Base-by-base conservation (phyloP, 2,329 filamentous ascomycete genomes). In the Fusarium domesticum region DNA sequence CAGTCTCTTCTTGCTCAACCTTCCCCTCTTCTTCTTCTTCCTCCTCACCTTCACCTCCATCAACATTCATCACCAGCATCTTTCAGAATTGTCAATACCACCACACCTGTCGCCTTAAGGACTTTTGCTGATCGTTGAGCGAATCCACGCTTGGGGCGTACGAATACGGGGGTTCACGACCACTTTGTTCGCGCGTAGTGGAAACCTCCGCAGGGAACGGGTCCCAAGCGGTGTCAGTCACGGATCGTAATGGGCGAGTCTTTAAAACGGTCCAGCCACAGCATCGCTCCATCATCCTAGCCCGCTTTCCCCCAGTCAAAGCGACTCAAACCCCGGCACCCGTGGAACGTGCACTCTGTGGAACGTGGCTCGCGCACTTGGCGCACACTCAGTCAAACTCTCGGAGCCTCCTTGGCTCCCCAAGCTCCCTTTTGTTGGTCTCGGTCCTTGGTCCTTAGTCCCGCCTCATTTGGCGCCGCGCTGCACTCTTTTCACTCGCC, bases 291-390 rank as follows among this genome's bases (percentile, higher is more conserved):
- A 20, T 35, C 37, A 37, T 42, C 37, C 35, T 23, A 35, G 35
- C 34, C 23, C 40, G 31, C 33, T 39, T 35, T 30, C 31, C 36
- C 36, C 42, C 30, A 32, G 36, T 43, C 36, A 4, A 8, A 28
- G 23, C 23, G 23, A 28, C 23, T 28, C 23, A 28, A 28, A 28
- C 23, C 23, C 23, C 14, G 23, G 23, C 31, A 18, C 8, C 5
- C 15, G 37, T 45, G 42, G 42, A 45, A 40, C 42, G 42, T 43
- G 41, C 30, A 39, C 23, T 25, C 36, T n/a, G 39, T 49, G 51
- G 48, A 54, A 49, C 52, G 48, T 54, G 52, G 52, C 51, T 53
- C 37, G 36, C 42, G 18, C 39, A 44, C 33, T 54, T 43, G 41
- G 34, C 38, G 23, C 33, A 45, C 30, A 43, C 50, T 50, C 48